Percentiles rank a stretch among this genome's conserved stretches.
Conservation (phyloP, 345 rosid species). For the Salix dunnii region DNA sequence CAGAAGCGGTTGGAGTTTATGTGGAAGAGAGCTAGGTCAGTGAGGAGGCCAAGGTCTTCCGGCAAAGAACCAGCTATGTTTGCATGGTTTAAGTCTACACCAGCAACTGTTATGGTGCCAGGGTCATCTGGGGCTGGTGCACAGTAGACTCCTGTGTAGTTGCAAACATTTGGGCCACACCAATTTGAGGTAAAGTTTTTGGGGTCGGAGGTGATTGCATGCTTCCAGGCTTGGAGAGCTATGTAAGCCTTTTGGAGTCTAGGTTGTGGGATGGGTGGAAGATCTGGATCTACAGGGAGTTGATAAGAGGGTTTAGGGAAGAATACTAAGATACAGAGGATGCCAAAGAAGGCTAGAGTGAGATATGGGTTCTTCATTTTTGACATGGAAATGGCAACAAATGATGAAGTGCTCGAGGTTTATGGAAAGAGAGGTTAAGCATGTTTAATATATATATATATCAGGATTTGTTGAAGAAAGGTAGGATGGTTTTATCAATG, state of each 20-base stretch:
- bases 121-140: conserved; percentile 64
- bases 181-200: conserved; percentile 57
- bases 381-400: not conserved
- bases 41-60: conserved; percentile 63
- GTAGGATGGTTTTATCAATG: conserved; percentile 15
- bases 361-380: conserved; percentile 19
- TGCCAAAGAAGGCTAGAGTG: conserved; percentile 22
- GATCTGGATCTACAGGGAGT: not conserved
- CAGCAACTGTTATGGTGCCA: conserved; percentile 59
- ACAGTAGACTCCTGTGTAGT: conserved; percentile 79
- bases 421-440: not conserved
- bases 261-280: conserved; percentile 42
- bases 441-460: conserved; percentile 6
- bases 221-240: conserved; percentile 80
- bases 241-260: conserved; percentile 59
- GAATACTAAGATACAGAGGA: conserved; percentile 16
- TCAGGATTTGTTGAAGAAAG: not conserved
- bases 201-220: conserved; percentile 66
- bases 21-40: conserved; percentile 74
- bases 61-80: conserved; percentile 63
- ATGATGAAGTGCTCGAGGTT: not conserved
- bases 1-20: conserved; percentile 67
- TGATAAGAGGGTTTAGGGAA: conserved; percentile 32
- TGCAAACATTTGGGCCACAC: conserved; percentile 80
- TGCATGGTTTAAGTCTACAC: conserved; percentile 78